These are phyloP conservation scores for Vanderwaltozyma tropicalis DNA, from an alignment of 805 yeast species.

Conservation along the genomic window DNA sequence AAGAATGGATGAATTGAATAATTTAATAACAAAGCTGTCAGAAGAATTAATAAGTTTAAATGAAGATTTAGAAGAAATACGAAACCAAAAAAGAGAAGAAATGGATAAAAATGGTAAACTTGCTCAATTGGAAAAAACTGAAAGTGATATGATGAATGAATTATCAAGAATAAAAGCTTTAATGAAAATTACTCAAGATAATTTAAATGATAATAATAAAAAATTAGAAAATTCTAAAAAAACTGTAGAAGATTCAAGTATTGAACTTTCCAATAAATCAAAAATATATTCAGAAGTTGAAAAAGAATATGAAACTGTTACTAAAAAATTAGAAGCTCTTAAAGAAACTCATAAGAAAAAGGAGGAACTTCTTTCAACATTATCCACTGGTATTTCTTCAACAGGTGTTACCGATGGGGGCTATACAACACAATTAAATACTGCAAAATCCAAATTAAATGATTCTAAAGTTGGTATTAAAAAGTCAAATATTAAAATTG, in stretches of 20 bases:
- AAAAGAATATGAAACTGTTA: slow-evolving; percentile 35
- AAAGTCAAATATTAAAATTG: slow-evolving; percentile 47
- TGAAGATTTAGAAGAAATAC: slow-evolving; percentile 49
- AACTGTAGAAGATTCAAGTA: slow-evolving; percentile 29
- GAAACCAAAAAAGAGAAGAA: slow-evolving; percentile 45
- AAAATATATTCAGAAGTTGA: slow-evolving; percentile 35
- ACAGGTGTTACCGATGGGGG: slow-evolving; percentile 70
- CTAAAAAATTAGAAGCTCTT: slow-evolving; percentile 33
- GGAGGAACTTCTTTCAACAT: slow-evolving; percentile 70
- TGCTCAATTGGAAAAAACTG: slow-evolving; percentile 42
- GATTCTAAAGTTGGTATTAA: slow-evolving; percentile 46
- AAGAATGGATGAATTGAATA: slow-evolving; percentile 33
- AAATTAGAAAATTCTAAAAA: slow-evolving; percentile 28
- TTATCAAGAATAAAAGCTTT: slow-evolving; percentile 61
- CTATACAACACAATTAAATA: slow-evolving; percentile 59
- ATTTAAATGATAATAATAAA: slow-evolving; percentile 41
- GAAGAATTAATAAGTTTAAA: slow-evolving; percentile 49
- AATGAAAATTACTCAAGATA: slow-evolving; percentile 46
- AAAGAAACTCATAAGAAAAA: slow-evolving; percentile 44
- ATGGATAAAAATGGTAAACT: slow-evolving; percentile 34
- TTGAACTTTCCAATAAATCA: slow-evolving; percentile 28
- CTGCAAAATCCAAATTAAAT: slow-evolving; percentile 46
- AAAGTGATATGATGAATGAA: slow-evolving; percentile 48
- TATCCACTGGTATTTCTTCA: slow-evolving; percentile 84
- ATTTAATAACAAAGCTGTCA: slow-evolving; percentile 36